phyloP scores from a whole-genome alignment of 371 early-diverging fungal genomes.

The Nematocida minor region DNA sequence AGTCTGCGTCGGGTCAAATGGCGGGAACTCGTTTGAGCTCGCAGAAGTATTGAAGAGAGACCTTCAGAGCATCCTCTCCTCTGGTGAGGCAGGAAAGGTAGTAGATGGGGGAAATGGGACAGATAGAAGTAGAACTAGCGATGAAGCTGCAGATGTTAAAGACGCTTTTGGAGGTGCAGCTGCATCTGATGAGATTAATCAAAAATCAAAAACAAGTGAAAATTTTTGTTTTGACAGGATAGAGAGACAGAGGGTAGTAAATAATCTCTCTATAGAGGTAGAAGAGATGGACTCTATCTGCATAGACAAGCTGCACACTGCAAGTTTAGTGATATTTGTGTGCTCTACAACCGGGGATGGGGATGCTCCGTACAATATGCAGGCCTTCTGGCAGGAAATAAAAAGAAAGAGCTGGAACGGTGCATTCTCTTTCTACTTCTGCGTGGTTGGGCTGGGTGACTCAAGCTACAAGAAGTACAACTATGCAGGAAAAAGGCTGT shows the following conservation, averaged over 20 bases:
- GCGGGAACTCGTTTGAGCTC: conserved; percentile 52
- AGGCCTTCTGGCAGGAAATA: conserved; percentile 51
- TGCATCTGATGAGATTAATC: no score
- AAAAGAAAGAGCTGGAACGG: conserved; percentile 33
- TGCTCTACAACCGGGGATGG: conserved; percentile 64
- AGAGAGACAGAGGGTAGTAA: not conserved
- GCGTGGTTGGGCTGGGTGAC: conserved; percentile 64
- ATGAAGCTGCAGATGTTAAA: no score
- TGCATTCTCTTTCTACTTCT: conserved; percentile 50
- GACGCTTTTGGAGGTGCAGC: no score
- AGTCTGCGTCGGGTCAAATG: conserved; percentile 60
- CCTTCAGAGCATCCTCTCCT: not conserved
- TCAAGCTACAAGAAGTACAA: conserved; percentile 70
- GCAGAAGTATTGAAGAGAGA: conserved; percentile 37
- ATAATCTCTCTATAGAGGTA: not conserved
- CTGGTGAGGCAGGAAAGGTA: not conserved
- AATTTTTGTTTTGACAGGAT: no score
- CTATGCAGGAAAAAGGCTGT: conserved; percentile 81
- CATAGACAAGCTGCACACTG: conserved; percentile 1
- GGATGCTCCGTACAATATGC: conserved; percentile 58
- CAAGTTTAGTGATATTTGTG: conserved; percentile 58
- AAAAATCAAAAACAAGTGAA: no score
- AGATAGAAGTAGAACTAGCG: not conserved
- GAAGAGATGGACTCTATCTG: conserved; percentile 5
- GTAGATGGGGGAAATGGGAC: not conserved